Base-by-base conservation (phyloP, 805 yeast genomes). In the Cyberlindnera saturnus region DNA sequence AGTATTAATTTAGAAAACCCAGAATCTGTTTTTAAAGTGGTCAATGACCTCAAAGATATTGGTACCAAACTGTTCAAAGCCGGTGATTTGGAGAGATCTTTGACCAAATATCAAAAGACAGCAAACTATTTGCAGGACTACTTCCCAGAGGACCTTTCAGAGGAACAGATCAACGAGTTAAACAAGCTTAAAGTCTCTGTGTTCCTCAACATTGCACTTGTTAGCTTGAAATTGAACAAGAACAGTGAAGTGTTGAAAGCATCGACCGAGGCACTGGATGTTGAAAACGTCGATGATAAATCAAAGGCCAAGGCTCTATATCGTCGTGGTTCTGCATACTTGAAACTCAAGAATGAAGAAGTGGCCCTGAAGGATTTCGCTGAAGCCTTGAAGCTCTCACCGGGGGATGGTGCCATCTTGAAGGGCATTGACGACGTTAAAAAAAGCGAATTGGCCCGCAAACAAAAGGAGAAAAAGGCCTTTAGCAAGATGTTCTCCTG, bases 281-380 rank as follows among this genome's bases (percentile, higher is more conserved):
- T 73, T 20, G 82, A 77, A 32, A 62, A 42, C 8, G 41, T 56
- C 30, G 86, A 77, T 43, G 83, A 76, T 34, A 75, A 80, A 48
- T 79, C 88, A 18, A 76, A 75, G 60, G 87, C 95, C 15, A 90
- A 90, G 69, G 97, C 96, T 0, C 67, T 77, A 36, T 90, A 81
- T 69, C 81, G 98, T 62, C 81, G 91, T 62, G 96, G 95, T 32
- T 67, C 75, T 57, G 96, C 93, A 1, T 74, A 79, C 55, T 63
- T 77, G 46, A 64, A 74, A 8, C 66, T 72, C 18, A 82, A 82
- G 57, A 81, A 86, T 57, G 82, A 79, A 42, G 91, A 82, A 28
- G 74, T 70, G 44, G 95, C 96, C 0, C 66, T 82, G 40, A 64
- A 61, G 11, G 83, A 82, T 47, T 73, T 89, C 44, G 76, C 79